A percentile compares a stretch with the other conserved stretches of the same genome.
These are phyloP conservation scores for Musa acuminata DNA, from an alignment of 176 grass and related monocot species.

Conservation along the genomic window DNA sequence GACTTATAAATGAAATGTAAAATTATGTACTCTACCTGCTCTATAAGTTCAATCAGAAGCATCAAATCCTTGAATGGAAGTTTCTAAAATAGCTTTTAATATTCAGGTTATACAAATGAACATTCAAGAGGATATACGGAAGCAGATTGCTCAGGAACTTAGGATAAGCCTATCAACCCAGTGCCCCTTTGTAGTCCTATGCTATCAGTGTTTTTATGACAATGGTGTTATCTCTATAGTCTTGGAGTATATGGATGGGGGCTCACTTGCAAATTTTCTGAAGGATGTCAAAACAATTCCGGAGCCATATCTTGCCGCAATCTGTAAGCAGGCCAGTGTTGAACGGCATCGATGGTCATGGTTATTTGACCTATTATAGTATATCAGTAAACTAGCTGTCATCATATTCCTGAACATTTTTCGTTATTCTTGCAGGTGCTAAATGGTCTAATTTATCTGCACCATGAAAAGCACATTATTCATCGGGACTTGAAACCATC, in stretches of 20 bases:
- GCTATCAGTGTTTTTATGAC: constrained; percentile 84
- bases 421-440: constrained; percentile 48
- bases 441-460: constrained; percentile 73
- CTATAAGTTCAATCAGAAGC: too few relatives aligned
- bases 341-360: constrained; percentile 6
- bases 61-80: neutral
- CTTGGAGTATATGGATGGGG: constrained; percentile 96
- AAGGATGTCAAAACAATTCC: constrained; percentile 80
- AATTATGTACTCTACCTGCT: too few relatives aligned
- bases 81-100: neutral
- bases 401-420: constrained; percentile 1
- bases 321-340: constrained; percentile 94
- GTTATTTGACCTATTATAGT: neutral
- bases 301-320: constrained; percentile 83
- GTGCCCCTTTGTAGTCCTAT: constrained; percentile 70
- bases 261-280: constrained; percentile 83
- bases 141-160: constrained; percentile 76
- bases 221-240: constrained; percentile 89
- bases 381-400: neutral
- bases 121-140: constrained; percentile 70
- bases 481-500: constrained; percentile 93
- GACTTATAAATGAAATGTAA: too few relatives aligned
- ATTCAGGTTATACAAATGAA: constrained; percentile 83
- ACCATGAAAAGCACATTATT: constrained; percentile 70
- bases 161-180: constrained; percentile 82